A percentile compares a stretch with the other conserved stretches of the same genome.
Conservation (phyloP, 345 rosid genomes). For the Arabis hirsuta region DNA sequence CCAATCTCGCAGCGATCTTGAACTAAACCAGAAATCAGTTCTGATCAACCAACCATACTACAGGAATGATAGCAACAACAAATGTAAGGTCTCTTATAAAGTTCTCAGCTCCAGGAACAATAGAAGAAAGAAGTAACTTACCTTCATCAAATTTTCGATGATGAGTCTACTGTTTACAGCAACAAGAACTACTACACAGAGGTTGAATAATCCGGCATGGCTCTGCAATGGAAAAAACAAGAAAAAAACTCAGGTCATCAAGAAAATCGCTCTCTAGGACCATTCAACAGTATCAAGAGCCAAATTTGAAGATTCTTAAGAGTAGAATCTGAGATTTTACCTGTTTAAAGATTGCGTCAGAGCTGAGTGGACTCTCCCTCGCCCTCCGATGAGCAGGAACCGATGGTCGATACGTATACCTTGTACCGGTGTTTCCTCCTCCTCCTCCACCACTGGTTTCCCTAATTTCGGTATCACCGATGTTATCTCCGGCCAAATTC, state of each 20-base stretch:
- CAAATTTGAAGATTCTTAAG: background rate
- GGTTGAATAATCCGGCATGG: slow-evolving; percentile 97
- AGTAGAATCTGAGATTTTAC: slow-evolving; percentile 38
- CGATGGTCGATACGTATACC: slow-evolving; percentile 67
- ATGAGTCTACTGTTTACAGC: slow-evolving; percentile 98
- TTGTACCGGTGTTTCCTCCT: slow-evolving; percentile 39
- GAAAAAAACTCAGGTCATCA: slow-evolving; percentile 25
- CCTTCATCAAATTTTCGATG: slow-evolving; percentile 96
- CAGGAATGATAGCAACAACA: slow-evolving; percentile 35
- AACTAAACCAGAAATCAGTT: slow-evolving; percentile 93
- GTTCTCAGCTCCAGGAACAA: slow-evolving; percentile 2
- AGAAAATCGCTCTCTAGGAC: background rate
- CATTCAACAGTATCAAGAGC: background rate
- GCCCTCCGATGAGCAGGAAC: slow-evolving; percentile 75
- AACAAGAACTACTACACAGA: slow-evolving; percentile 93
- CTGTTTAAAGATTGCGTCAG: slow-evolving; percentile 84
- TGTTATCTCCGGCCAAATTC: slow-evolving; percentile 43
- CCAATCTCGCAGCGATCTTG: slow-evolving; percentile 91
- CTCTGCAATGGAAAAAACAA: slow-evolving; percentile 58
- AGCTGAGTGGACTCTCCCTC: slow-evolving; percentile 91
- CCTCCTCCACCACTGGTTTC: slow-evolving; percentile 42
- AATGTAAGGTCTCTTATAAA: background rate
- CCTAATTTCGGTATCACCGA: slow-evolving; percentile 40
- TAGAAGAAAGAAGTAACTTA: slow-evolving; percentile 36
- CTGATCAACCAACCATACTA: slow-evolving; percentile 97